Percentiles rank a stretch among this genome's conserved stretches.
These are phyloP conservation scores for Coelastrella sp. DNA, from an alignment of 139 green algal species.

Conservation along the genomic window DNA sequence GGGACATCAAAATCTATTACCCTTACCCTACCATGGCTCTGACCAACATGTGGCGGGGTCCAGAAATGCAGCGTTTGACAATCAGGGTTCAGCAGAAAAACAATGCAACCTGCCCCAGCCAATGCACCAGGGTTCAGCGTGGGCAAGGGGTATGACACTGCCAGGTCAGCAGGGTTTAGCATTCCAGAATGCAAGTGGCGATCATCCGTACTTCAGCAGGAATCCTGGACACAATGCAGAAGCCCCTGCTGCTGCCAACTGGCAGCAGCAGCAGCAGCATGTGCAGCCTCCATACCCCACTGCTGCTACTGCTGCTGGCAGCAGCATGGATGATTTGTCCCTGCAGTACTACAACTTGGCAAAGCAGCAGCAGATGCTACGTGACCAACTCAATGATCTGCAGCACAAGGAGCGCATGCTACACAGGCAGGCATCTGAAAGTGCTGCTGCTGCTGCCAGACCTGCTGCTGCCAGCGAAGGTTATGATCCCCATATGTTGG, in stretches of 20 bases:
- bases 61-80: too few relatives aligned
- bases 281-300: background rate
- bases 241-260: background rate
- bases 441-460: background rate
- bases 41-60: background rate
- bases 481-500: background rate
- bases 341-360: slow-evolving; percentile 26
- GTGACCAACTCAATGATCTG: slow-evolving; percentile 21
- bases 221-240: too few relatives aligned
- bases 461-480: background rate
- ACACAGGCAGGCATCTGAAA: background rate
- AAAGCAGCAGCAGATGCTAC: slow-evolving; percentile 4
- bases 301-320: background rate
- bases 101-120: background rate
- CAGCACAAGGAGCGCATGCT: slow-evolving; percentile 20
- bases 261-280: background rate
- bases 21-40: background rate
- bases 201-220: too few relatives aligned
- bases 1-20: background rate
- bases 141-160: background rate
- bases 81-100: background rate
- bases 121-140: background rate
- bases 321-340: slow-evolving; percentile 3
- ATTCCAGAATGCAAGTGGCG: too few relatives aligned
- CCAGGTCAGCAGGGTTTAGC: background rate